Conservation (phyloP, 192 early-diverging fungal species). For the Linnemannia schmuckeri region DNA sequence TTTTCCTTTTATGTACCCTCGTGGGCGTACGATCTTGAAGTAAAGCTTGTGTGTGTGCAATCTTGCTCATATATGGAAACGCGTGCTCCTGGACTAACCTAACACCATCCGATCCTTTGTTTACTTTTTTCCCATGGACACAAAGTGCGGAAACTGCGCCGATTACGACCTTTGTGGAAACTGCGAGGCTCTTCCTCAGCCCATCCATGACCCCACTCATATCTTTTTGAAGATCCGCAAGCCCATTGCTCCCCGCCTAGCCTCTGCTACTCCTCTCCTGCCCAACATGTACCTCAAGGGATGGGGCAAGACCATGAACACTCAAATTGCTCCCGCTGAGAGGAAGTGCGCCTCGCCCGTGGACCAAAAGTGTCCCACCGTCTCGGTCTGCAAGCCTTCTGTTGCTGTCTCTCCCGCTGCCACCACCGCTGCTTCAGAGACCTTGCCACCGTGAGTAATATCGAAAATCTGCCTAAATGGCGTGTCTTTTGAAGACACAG, state of each 20-base stretch:
- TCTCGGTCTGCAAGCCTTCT: background rate
- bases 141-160: constrained; percentile 69
- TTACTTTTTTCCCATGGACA: background rate
- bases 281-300: constrained; percentile 58
- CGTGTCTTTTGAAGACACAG: background rate
- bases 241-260: constrained; percentile 48
- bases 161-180: constrained; percentile 77
- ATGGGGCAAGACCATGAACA: constrained; percentile 23
- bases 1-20: background rate
- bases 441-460: background rate
- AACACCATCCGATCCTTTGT: background rate
- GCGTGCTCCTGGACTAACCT: background rate
- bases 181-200: constrained; percentile 62
- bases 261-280: constrained; percentile 36
- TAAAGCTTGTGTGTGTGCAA: background rate
- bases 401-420: background rate
- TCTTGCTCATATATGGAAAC: background rate
- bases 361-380: background rate
- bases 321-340: background rate
- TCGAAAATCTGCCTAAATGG: background rate
- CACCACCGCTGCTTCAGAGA: background rate
- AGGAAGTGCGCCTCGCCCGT: background rate
- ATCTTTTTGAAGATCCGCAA: constrained; percentile 64
- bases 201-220: constrained; percentile 60
- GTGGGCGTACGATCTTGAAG: background rate